Evolutionary conservation across 371 early-diverging fungal species (phyloP), one percentile per base, ranked within the genome.

Genomic region (Mucor lusitanicus): DNA sequence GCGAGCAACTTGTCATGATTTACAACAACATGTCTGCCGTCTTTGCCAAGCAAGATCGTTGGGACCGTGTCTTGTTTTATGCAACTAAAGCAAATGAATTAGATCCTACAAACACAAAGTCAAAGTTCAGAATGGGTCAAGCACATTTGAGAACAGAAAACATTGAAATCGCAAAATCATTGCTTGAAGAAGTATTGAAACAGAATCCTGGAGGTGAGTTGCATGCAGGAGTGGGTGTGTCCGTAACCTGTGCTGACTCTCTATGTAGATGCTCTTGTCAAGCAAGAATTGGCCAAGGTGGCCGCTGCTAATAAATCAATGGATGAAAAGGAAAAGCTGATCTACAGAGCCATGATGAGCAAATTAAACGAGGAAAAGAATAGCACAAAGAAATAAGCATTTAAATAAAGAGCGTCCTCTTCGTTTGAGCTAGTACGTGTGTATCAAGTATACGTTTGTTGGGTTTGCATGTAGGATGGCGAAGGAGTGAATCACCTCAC

Each of bases 281-380:
- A 42, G 72, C 79, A 63, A 54, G 74, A 76, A 88, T 86, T 69
- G 73, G 74, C 71, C 79, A 87, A 63, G 78, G 84, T 86, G 56
- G 37, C 68, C 8, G n/a, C 48, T 28, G 61, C 63, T n/a, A 67
- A 67, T 39, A 70, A 69, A 39, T 68, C 71, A 63, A 58, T 44
- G 17, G 70, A 71, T 32, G 69, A 65, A 13, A 70, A 65, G 53
- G 67, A 73, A 59, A 71, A 73, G 28, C 23, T 63, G 12, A 70
- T 78, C 7, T 78, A 78, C 35, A 67, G 71, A 37, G 70, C 75
- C n/a, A 78, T 78, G 78, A 65, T 78, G 63, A 54, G 68, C 8
- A 76, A 71, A 17, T 50, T 76, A 56, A 63, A 62, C 1, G 57
- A 70, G 48, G 66, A 61, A 61, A 62, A 65, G 42, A 62, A 59